Evolutionary conservation across 495 filamentous ascomycete species (phyloP).

Genomic region (Hypoxylon trugodes): DNA sequence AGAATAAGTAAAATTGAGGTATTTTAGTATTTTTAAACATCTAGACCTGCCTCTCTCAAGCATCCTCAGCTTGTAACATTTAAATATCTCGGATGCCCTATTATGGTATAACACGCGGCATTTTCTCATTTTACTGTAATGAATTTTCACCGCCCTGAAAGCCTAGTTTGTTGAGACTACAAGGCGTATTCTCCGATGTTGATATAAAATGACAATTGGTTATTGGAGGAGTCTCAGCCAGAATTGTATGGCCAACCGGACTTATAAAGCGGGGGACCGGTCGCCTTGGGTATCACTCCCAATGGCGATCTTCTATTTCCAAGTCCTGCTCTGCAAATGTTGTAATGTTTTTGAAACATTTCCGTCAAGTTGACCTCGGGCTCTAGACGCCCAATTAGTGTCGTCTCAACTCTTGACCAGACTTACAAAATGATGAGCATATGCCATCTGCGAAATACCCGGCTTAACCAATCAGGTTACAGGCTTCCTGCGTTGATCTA

Average conservation of each 20-base stretch:
- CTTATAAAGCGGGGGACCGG: slow-evolving; percentile 1
- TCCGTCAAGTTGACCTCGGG: background rate
- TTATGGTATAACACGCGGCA: background rate
- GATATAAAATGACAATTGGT: background rate
- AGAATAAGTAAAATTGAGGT: slow-evolving; percentile 12
- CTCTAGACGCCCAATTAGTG: background rate
- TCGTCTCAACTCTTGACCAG: background rate
- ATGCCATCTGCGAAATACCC: background rate
- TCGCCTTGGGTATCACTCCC: too few species aligned
- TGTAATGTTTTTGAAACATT: background rate
- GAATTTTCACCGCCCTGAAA: background rate
- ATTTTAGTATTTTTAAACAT: slow-evolving; percentile 1
- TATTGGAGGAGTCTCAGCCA: background rate
- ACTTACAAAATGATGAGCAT: background rate
- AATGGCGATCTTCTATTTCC: too few species aligned
- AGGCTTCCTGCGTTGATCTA: background rate
- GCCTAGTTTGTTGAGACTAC: background rate
- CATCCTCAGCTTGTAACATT: background rate
- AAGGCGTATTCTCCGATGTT: background rate
- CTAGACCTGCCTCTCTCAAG: background rate
- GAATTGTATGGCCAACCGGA: too few species aligned
- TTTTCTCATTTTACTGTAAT: background rate
- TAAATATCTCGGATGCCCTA: background rate
- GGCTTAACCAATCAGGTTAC: background rate
- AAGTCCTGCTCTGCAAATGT: too few species aligned